Evolutionary conservation across 2,329 filamentous ascomycete genomes (phyloP), one percentile per base, ranked within the genome.

Genomic region (Fusarium pseudonygamai): DNA sequence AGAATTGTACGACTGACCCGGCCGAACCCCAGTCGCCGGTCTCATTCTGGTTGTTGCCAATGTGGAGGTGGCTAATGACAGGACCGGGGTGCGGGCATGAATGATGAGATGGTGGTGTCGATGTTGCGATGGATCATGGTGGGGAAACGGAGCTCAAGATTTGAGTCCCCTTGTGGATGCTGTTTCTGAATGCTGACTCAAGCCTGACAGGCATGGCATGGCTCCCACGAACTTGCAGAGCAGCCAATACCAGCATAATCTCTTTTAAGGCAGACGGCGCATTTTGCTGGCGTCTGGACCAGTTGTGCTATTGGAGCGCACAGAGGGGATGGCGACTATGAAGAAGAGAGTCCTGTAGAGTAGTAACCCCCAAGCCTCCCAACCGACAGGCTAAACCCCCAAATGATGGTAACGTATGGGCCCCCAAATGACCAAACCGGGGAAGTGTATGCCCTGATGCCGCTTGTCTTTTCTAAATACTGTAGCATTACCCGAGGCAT

Each of bases 31-130:
- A 69, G 77, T 77, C 75, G 64, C 67, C 73, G 62, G 72, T 78
- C 75, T 77, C 76, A 71, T 75, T 78, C 72, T 75, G 70, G 74
- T 77, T 64, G 77, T 78, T 72, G 67, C 74, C 76, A 76, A 75
- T 78, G 77, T 78, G 77, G 77, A 78, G 77, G 77, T 78, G 77
- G 77, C 77, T 78, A 78, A 77, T 78, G 77, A 77, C 69, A 76
- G 74, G 75, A 75, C 77, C 64, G 65, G 77, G 77, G 77, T 74
- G 58, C 59, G 65, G 64, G 70, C 75, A 77, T 77, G 73, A 77
- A 74, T 73, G 75, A 77, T 75, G 75, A 69, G 67, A 76, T 75
- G 75, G 75, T 78, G 76, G 76, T 78, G 76, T 78, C 75, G 76
- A 78, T 76, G 73, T 73, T 75, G 71, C 64, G 72, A 74, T 72